Evolutionary conservation across 75 land plant genomes (phyloP).

Genomic region (Gnetum montanum): DNA sequence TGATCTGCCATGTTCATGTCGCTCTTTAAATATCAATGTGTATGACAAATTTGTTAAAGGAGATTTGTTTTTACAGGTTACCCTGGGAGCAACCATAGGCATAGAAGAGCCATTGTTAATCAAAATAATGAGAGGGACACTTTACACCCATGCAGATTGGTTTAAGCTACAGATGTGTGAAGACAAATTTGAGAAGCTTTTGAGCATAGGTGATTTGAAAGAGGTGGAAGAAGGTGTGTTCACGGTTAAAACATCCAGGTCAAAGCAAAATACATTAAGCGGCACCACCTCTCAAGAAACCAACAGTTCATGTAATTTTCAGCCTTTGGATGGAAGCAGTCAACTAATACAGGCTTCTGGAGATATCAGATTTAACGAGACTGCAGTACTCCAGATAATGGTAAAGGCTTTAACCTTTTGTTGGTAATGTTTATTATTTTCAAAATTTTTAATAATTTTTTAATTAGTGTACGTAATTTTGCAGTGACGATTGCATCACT

Average conservation of each 20-base stretch:
- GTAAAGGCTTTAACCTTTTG: no score
- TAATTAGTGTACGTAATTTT: no score
- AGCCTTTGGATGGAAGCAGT: constrained; percentile 39
- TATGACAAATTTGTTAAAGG: not conserved
- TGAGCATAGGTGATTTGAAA: constrained; percentile 62
- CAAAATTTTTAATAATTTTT: no score
- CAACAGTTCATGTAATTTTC: constrained; percentile 21
- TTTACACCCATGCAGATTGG: constrained; percentile 84
- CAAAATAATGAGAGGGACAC: constrained; percentile 77
- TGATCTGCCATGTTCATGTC: no score
- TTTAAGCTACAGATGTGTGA: constrained; percentile 94
- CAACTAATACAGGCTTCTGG: constrained; percentile 39
- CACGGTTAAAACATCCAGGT: constrained; percentile 11
- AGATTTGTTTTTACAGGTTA: constrained; percentile 49
- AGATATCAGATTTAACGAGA: constrained; percentile 67
- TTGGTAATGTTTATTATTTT: no score
- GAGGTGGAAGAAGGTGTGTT: constrained; percentile 33
- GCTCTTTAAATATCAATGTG: no score
- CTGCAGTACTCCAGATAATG: constrained; percentile 85
- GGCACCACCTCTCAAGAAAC: constrained; percentile 43
- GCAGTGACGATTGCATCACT: no score
- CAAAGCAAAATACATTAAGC: constrained; percentile 16
- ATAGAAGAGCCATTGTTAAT: constrained; percentile 90
- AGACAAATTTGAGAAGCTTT: constrained; percentile 73
- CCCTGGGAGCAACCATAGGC: constrained; percentile 75